Conservation (phyloP, 352 stramenopile species). For the Globisporangium sylvaticum region DNA sequence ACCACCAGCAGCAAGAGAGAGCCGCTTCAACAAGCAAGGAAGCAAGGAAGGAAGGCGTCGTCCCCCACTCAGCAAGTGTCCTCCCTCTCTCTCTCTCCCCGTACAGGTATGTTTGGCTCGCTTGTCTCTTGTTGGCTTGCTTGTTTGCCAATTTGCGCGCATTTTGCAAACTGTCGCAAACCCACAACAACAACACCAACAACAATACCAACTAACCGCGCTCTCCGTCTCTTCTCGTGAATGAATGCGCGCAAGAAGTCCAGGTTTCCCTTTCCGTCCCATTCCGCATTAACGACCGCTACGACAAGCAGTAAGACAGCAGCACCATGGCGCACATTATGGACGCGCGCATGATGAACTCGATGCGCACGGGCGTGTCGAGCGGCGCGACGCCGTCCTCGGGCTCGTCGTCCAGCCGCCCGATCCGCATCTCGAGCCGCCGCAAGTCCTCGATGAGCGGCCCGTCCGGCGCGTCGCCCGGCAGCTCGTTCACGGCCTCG, state of each 20-base stretch:
- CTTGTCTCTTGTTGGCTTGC: constrained; percentile 1
- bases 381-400: constrained; percentile 14
- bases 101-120: constrained; percentile 1
- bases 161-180: constrained; percentile 1
- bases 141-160: neutral
- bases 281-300: neutral
- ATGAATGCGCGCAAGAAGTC: neutral
- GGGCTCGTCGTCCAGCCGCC: constrained; percentile 5
- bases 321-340: constrained; percentile 57
- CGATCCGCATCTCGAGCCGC: constrained; percentile 23
- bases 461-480: constrained; percentile 14
- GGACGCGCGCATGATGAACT: constrained; percentile 52
- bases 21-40: neutral
- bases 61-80: neutral
- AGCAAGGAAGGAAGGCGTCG: neutral
- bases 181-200: neutral
- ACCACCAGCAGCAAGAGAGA: neutral
- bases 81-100: neutral
- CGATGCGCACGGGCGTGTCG: constrained; percentile 34
- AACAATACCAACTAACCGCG: neutral
- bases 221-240: neutral
- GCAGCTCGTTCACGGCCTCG: constrained; percentile 16
- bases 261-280: neutral
- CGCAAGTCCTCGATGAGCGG: constrained; percentile 48
- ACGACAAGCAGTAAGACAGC: too few relatives aligned